Evolutionary conservation across 495 filamentous ascomycete genomes (phyloP), one percentile per base, ranked within the genome.

Genomic region (Parathielavia appendiculata): DNA sequence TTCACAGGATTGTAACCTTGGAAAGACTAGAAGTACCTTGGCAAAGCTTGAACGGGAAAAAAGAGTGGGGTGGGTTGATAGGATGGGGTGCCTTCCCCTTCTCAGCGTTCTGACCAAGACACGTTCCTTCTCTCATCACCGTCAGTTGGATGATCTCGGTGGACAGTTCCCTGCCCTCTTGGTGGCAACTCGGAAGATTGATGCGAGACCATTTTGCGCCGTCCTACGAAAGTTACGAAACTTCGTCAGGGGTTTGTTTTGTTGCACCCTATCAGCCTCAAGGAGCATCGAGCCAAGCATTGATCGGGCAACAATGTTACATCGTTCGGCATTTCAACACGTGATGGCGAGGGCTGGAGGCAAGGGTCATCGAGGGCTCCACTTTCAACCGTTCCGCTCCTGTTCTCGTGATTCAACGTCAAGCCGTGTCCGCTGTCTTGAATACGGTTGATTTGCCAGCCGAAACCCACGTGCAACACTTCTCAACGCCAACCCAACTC

Each of bases 331-430:
- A 46, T 20, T 46, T 26, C 8, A 26, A 20, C 43, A 22, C 43
- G 43, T 12, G 43, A 44, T 43, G 9, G 8, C 9, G 14, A 19
- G 40, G 8, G 8, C 35, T 38, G 1, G 35, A 10, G 13, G 35
- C 35, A 14, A 9, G 9, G 35, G 13, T 4, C 13, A 9, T 13
- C 9, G 12, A n/a, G 19, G 1, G 5, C 36, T 38, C 51, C 51
- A 54, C 51, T 48, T 32, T 19, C 4, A 44, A 50, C n/a, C 54
- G 38, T 12, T 58, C 8, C 30, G 17, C 14, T 10, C 20, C 23
- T 51, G 51, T 30, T 14, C 5, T 13, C 51, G n/a, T 12, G 20
- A 40, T 57, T 30, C 44, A 50, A 51, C 32, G 41, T 48, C 43
- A 48, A 3, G 17, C 22, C 19, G 23, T 48, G 34, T 32, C 40